phyloP scores from a whole-genome alignment of 805 yeast species.

The Lipomyces oligophaga region DNA sequence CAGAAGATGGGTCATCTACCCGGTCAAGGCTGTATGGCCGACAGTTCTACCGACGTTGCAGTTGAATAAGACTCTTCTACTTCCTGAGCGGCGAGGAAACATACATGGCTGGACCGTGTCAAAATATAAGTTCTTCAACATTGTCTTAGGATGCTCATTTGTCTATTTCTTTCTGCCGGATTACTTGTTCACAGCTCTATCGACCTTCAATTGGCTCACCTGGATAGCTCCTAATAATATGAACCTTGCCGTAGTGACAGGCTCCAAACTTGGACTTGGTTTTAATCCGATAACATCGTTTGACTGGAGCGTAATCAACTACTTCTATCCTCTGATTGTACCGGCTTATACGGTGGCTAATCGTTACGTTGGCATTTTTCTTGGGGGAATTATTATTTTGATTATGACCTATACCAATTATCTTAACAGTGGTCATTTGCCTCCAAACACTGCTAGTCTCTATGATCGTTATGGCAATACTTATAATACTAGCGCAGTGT shows the following conservation, averaged over 20 bases:
- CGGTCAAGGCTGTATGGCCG: slow-evolving; percentile 68
- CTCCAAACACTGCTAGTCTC: slow-evolving; percentile 46
- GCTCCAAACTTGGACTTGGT: slow-evolving; percentile 59
- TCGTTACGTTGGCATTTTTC: slow-evolving; percentile 37
- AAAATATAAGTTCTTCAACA: slow-evolving; percentile 47
- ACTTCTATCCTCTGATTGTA: slow-evolving; percentile 36
- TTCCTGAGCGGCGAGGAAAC: slow-evolving; percentile 32
- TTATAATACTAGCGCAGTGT: slow-evolving; percentile 50
- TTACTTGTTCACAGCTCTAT: slow-evolving; percentile 55
- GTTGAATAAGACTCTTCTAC: slow-evolving; percentile 23
- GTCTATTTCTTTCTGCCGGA: slow-evolving; percentile 61
- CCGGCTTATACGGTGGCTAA: slow-evolving; percentile 46
- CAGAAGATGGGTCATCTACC: slow-evolving; percentile 56
- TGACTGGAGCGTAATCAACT: slow-evolving; percentile 57
- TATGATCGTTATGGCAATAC: slow-evolving; percentile 31
- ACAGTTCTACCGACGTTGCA: slow-evolving; percentile 52
- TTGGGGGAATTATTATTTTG: slow-evolving; percentile 52
- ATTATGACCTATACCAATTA: slow-evolving; percentile 52
- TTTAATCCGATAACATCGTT: slow-evolving; percentile 60
- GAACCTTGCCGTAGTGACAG: slow-evolving; percentile 63
- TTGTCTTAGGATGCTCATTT: slow-evolving; percentile 42
- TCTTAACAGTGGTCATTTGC: slow-evolving; percentile 43
- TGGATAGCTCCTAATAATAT: slow-evolving; percentile 61
- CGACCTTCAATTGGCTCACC: slow-evolving; percentile 56
- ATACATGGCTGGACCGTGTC: slow-evolving; percentile 60